These are phyloP conservation scores for Kickxella alabastrina DNA, from an alignment of 192 early-diverging fungal genomes.

Conservation along the genomic window DNA sequence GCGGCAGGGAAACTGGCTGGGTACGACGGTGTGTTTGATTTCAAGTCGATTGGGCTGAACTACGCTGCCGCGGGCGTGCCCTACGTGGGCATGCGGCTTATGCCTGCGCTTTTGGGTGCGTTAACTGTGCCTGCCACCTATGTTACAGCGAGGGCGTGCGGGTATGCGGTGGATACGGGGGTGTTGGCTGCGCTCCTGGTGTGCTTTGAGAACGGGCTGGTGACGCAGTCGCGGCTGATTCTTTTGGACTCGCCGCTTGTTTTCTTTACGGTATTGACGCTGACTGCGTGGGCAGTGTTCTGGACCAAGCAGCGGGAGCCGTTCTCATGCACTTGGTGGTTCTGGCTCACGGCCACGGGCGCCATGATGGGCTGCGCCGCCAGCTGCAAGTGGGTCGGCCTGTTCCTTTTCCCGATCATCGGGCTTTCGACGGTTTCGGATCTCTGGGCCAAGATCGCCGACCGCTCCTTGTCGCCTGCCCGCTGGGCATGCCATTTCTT, in stretches of 20 bases:
- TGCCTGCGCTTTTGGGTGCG: constrained; percentile 77
- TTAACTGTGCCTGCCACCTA: constrained; percentile 80
- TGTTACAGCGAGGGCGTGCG: constrained; percentile 73
- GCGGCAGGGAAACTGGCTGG: constrained; percentile 74
- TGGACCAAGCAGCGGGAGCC: constrained; percentile 66
- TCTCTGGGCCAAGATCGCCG: constrained; percentile 85
- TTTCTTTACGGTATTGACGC: constrained; percentile 75
- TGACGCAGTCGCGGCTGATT: constrained; percentile 90
- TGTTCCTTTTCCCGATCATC: constrained; percentile 84
- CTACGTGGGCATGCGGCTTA: constrained; percentile 82
- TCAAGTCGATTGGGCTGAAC: constrained; percentile 90
- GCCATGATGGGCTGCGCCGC: constrained; percentile 65
- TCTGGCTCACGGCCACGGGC: constrained; percentile 87
- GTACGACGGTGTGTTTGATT: constrained; percentile 92
- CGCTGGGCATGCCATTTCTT: constrained; percentile 65
- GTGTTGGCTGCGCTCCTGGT: constrained; percentile 76
- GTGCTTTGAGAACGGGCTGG: constrained; percentile 86
- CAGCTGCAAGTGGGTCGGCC: constrained; percentile 92
- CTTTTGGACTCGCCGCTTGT: constrained; percentile 90
- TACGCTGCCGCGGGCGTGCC: constrained; percentile 88
- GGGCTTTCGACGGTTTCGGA: constrained; percentile 80
- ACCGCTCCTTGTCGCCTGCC: constrained; percentile 56
- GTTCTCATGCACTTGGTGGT: constrained; percentile 81
- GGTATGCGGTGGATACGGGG: constrained; percentile 66
- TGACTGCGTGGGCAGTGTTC: constrained; percentile 88